Percentiles rank a stretch among this genome's conserved stretches.
Evolutionary conservation across 2,329 filamentous ascomycete species (phyloP).

Genomic region (Cladorrhinum sp.): DNA sequence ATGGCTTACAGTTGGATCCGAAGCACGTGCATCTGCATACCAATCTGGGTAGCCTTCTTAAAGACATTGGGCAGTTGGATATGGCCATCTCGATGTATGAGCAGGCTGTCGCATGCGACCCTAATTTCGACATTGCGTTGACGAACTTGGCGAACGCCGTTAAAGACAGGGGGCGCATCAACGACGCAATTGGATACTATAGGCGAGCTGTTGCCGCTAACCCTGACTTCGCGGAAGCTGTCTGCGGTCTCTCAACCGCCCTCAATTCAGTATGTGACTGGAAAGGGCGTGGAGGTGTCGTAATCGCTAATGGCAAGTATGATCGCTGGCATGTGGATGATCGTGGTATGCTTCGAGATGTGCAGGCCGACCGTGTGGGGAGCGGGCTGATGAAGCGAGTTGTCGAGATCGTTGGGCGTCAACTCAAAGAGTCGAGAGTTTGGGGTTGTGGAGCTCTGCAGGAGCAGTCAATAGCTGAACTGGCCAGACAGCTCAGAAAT

Average conservation of each 20-base stretch:
- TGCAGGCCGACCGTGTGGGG: conserved; percentile 54
- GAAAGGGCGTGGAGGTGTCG: conserved; percentile 82
- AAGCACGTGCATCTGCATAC: conserved; percentile 96
- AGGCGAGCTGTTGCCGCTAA: conserved; percentile 86
- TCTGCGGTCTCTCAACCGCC: conserved; percentile 91
- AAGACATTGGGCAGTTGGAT: conserved; percentile 91
- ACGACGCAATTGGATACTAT: conserved; percentile 90
- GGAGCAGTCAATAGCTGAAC: conserved; percentile 48
- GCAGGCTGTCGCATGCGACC: conserved; percentile 85
- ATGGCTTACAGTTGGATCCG: conserved; percentile 80
- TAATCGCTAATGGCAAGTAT: conserved; percentile 67
- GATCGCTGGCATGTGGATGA: conserved; percentile 95
- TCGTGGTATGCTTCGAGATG: conserved; percentile 76
- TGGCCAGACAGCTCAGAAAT: conserved; percentile 46
- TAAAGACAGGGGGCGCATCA: conserved; percentile 90
- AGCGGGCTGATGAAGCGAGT: conserved; percentile 89
- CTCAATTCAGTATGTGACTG: conserved; percentile 96
- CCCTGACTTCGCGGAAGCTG: conserved; percentile 92
- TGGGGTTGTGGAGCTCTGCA: conserved; percentile 78
- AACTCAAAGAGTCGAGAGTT: conserved; percentile 77
- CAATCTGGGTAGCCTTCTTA: conserved; percentile 89
- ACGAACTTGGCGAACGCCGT: conserved; percentile 97
- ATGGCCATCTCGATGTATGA: conserved; percentile 97
- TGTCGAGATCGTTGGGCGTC: conserved; percentile 83
- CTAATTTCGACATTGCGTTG: conserved; percentile 93